These are phyloP conservation scores for Trichoderma pleuroti DNA, from an alignment of 2,329 filamentous ascomycete genomes.

Conservation along the genomic window DNA sequence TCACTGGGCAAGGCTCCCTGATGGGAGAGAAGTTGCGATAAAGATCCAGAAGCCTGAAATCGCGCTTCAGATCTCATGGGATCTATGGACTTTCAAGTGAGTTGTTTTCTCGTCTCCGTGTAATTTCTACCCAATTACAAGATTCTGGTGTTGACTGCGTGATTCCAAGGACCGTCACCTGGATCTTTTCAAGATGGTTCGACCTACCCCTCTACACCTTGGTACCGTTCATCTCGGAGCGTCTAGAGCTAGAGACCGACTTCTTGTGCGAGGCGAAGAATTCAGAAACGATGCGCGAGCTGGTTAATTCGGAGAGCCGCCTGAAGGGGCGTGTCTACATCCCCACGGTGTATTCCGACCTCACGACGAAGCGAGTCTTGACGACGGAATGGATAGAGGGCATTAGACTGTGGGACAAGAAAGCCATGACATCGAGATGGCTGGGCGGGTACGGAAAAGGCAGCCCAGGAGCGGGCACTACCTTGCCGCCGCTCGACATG, in stretches of 20 bases:
- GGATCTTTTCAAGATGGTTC: conserved; percentile 81
- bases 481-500: conserved; percentile 53
- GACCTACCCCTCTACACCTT: conserved; percentile 89
- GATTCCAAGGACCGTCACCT: conserved; percentile 66
- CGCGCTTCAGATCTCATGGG: conserved; percentile 84
- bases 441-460: conserved; percentile 70
- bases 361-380: conserved; percentile 79
- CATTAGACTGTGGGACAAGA: conserved; percentile 87
- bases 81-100: conserved; percentile 89
- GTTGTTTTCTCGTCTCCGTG: conserved; percentile 32
- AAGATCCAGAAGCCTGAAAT: conserved; percentile 98
- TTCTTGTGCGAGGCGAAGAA: conserved; percentile 91
- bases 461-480: conserved; percentile 71
- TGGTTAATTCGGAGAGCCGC: conserved; percentile 72
- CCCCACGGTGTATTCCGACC: conserved; percentile 76
- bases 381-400: conserved; percentile 98
- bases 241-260: conserved; percentile 90
- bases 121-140: too few species aligned
- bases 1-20: conserved; percentile 82
- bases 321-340: conserved; percentile 82
- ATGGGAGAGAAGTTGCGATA: conserved; percentile 88
- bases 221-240: conserved; percentile 88
- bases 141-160: neutral
- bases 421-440: conserved; percentile 74
- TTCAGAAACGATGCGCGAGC: conserved; percentile 73